These are phyloP conservation scores for Imleria badia DNA, from an alignment of 768 basidiomycete species.

Conservation along the genomic window DNA sequence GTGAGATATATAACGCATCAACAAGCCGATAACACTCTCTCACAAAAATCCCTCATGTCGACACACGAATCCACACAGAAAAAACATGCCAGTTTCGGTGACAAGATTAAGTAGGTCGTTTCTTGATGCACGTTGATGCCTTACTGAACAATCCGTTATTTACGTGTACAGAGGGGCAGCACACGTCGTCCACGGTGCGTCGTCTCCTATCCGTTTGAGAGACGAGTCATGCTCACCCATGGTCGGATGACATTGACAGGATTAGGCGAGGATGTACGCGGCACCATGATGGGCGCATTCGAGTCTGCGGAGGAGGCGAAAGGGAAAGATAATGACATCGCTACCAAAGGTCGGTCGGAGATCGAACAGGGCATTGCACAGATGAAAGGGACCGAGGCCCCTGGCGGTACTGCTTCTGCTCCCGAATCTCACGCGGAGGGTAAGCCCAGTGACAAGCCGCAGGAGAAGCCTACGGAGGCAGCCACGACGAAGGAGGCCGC, in stretches of 20 bases:
- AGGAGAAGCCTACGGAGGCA: too few species aligned
- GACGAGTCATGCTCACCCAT: too few species aligned
- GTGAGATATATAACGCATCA: not conserved
- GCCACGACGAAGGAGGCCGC: too few species aligned
- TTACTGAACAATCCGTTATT: not conserved
- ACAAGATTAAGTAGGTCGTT: conserved; percentile 13
- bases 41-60: not conserved
- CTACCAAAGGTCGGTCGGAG: conserved; percentile 39
- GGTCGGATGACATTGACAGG: conserved; percentile 30
- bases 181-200: conserved; percentile 38
- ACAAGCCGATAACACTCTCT: too few species aligned
- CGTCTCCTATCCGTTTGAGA: not conserved
- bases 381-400: conserved; percentile 16
- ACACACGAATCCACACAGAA: conserved; percentile 2
- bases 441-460: not conserved
- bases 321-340: conserved; percentile 37
- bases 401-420: not conserved
- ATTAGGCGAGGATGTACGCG: conserved; percentile 45
- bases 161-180: conserved; percentile 33
- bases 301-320: conserved; percentile 33
- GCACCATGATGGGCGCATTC: conserved; percentile 40
- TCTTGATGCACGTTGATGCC: not conserved
- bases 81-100: conserved; percentile 3
- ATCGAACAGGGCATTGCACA: conserved; percentile 39
- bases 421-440: not conserved